phyloP scores from a whole-genome alignment of 306 rosid species.

The Crataegus laevigata region DNA sequence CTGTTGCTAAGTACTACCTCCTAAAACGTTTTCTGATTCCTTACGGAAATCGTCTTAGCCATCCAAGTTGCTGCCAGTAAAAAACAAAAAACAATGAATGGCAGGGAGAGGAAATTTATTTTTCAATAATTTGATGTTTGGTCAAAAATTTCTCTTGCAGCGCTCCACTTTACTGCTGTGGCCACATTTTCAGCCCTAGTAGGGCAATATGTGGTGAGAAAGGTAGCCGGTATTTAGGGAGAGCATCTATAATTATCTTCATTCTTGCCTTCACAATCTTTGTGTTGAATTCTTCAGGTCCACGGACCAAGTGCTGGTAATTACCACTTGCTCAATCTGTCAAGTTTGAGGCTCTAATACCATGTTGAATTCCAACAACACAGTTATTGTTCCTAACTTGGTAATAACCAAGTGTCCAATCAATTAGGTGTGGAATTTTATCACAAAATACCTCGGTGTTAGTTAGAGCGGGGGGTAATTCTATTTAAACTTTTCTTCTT shows the following conservation, averaged over 20 bases:
- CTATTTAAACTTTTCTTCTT: too few relatives aligned
- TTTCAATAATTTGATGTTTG: background rate
- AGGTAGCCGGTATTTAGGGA: slow-evolving; percentile 39
- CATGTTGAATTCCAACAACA: too few relatives aligned
- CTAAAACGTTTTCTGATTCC: slow-evolving; percentile 67
- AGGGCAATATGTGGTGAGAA: slow-evolving; percentile 63
- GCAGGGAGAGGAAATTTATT: background rate
- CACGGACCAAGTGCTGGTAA: too few relatives aligned
- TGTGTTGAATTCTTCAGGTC: slow-evolving; percentile 6
- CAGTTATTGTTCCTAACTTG: accelerated
- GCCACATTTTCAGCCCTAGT: slow-evolving; percentile 56
- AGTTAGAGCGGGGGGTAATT: too few relatives aligned
- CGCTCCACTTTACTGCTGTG: slow-evolving; percentile 43
- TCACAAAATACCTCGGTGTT: too few relatives aligned
- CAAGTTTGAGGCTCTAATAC: too few relatives aligned
- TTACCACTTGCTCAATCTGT: too few relatives aligned
- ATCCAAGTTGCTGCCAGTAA: background rate
- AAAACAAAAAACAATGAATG: background rate
- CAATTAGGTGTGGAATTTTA: too few relatives aligned
- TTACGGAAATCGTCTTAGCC: slow-evolving; percentile 32
- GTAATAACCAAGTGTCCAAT: too few relatives aligned
- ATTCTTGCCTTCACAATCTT: slow-evolving; percentile 59
- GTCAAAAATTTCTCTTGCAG: slow-evolving; percentile 23
- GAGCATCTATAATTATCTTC: slow-evolving; percentile 73
- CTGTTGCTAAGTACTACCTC: slow-evolving; percentile 64